These are phyloP conservation scores for Amphirosellinia nigrospora DNA, from an alignment of 495 filamentous ascomycete species.

Conservation along the genomic window DNA sequence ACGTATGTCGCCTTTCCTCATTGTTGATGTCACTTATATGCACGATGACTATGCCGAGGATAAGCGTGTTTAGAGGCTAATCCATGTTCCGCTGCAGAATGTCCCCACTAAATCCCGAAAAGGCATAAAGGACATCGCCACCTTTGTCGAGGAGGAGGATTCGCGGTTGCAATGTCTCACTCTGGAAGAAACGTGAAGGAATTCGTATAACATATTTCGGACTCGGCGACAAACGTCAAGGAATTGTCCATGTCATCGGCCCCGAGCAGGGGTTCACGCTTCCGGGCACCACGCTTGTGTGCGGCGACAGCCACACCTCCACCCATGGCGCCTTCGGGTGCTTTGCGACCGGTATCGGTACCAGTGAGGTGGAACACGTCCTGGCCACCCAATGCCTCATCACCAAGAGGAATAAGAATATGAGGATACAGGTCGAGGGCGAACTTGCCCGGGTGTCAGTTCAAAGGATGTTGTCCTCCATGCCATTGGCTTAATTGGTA, in stretches of 20 bases:
- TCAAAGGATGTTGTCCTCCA: slow-evolving; percentile 97
- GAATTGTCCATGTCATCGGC: slow-evolving; percentile 98
- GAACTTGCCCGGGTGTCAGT: slow-evolving; percentile 87
- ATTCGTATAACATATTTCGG: slow-evolving; percentile 97
- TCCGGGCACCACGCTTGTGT: slow-evolving; percentile 95
- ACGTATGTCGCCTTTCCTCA: slow-evolving; percentile 64
- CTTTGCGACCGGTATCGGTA: slow-evolving; percentile 96
- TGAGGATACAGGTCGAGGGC: slow-evolving; percentile 95
- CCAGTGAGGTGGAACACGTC: slow-evolving; percentile 97
- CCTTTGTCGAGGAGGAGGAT: slow-evolving; percentile 92
- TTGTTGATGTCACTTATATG: slow-evolving; percentile 26
- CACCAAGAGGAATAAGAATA: slow-evolving; percentile 95
- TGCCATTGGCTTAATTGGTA: slow-evolving; percentile 92
- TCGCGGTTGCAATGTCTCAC: slow-evolving; percentile 93
- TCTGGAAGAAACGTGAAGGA: slow-evolving; percentile 94
- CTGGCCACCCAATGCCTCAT: slow-evolving; percentile 95
- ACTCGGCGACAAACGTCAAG: slow-evolving; percentile 93
- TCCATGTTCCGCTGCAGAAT: slow-evolving; percentile 63
- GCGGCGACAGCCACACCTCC: slow-evolving; percentile 96
- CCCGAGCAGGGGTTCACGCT: slow-evolving; percentile 99
- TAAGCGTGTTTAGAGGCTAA: slow-evolving; percentile 14
- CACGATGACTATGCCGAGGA: slow-evolving; percentile 14
- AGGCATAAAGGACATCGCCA: slow-evolving; percentile 82
- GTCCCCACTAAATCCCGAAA: slow-evolving; percentile 89
- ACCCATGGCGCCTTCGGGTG: slow-evolving; percentile 97